These are phyloP conservation scores for Phialophora tarda DNA, from an alignment of 2,329 filamentous ascomycete species.

Conservation along the genomic window DNA sequence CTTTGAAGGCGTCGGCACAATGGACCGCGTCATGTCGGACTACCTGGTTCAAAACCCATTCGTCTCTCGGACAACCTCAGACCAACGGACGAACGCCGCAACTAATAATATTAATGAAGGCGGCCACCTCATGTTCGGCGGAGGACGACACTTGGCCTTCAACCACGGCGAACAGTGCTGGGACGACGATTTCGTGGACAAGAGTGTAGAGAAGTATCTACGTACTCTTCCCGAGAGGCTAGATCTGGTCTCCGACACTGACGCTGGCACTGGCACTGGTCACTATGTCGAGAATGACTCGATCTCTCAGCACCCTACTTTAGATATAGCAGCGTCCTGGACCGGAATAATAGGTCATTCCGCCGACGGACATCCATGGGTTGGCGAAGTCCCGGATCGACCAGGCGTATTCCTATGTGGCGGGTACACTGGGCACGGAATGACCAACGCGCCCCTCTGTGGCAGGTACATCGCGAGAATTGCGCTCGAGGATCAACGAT, in stretches of 20 bases:
- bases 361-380: constrained; percentile 57
- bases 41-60: constrained; percentile 67
- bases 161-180: constrained; percentile 54
- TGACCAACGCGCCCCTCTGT: constrained; percentile 54
- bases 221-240: constrained; percentile 47
- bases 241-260: constrained; percentile 41
- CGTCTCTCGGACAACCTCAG: background rate
- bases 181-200: constrained; percentile 58
- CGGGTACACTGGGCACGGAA: constrained; percentile 70
- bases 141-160: constrained; percentile 53
- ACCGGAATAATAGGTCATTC: constrained; percentile 61
- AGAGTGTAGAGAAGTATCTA: constrained; percentile 50
- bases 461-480: constrained; percentile 33
- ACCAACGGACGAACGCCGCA: background rate
- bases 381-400: constrained; percentile 56
- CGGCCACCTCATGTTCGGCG: constrained; percentile 65
- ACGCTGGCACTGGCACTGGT: background rate
- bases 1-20: constrained; percentile 60
- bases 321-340: constrained; percentile 44
- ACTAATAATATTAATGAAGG: constrained; percentile 42
- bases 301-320: background rate
- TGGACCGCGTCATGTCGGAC: constrained; percentile 64
- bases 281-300: constrained; percentile 28
- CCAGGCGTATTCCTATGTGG: constrained; percentile 61
- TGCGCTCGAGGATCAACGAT: constrained; percentile 18